Base-by-base conservation (phyloP, 208 protist species). In the Trypanosoma avium region DNA sequence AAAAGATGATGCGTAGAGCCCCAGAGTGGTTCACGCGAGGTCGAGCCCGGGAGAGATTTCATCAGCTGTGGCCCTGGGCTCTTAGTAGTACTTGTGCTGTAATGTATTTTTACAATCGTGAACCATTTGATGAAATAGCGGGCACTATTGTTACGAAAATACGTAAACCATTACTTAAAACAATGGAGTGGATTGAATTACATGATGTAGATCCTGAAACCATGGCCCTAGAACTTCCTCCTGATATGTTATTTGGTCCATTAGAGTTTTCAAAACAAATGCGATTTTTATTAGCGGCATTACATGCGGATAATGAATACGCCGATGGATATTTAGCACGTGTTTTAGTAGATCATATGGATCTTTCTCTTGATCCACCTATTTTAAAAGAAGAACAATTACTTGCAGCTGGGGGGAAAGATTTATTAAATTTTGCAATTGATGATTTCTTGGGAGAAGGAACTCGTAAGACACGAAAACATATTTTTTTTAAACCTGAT, bases 161-260 rank as follows among this genome's bases (percentile, higher is more conserved):
- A 43, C 84, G 90, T 43, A 79, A 80, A 38, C 87, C 90, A 22
- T 61, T 96, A 53, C 75, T 96, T 3, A 74, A 79, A 65, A 90
- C 81, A 30, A 93, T 91, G 82, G 84, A 93, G 77, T 94, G 87
- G 88, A 84, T 96, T 64, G 90, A 96, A 72, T 43, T 92, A 53
- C 84, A 90, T 64, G 90, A 96, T 60, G 87, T 94, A 50, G 86
- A 93, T 58, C 90, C 86, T 4, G 87, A 96, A 76, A 81, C 87
- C 59, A 89, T 92, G 84, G 78, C 87, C 46, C 73, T 96, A 2
- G 87, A 96, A 75, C 83, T 96, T 42, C 90, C 90, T 4, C 87
- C 90, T 0, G 90, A 96, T 65, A 81, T 87, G 81, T 47, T 96
- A 13, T 96, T 96, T 66, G 90, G 90, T 29, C 90, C 90, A 0